phyloP scores from a whole-genome alignment of 2,329 filamentous ascomycete genomes.

The Xylaria sp. region DNA sequence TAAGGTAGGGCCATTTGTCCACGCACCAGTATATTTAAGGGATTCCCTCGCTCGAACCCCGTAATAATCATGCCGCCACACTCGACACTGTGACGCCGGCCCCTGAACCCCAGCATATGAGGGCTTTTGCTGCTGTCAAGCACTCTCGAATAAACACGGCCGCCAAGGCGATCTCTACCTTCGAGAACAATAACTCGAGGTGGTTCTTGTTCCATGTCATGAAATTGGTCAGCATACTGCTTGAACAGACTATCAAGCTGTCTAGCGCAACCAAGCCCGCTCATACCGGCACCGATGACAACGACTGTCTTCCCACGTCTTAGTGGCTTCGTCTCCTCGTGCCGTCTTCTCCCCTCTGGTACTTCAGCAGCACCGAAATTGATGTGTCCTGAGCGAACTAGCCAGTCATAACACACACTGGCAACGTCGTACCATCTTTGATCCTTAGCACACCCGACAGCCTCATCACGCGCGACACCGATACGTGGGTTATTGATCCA shows the following conservation, averaged over 20 bases:
- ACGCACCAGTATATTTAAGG: constrained; percentile 88
- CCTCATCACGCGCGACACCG: constrained; percentile 83
- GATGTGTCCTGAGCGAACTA: constrained; percentile 90
- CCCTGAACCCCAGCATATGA: constrained; percentile 64
- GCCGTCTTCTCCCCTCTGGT: constrained; percentile 58
- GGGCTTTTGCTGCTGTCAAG: constrained; percentile 68
- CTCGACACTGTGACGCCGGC: constrained; percentile 81
- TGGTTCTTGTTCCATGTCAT: constrained; percentile 71
- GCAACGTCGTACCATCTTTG: constrained; percentile 89
- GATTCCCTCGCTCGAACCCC: constrained; percentile 95
- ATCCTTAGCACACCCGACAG: constrained; percentile 89
- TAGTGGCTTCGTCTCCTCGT: constrained; percentile 56
- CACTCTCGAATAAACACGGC: constrained; percentile 87
- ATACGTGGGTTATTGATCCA: constrained; percentile 90
- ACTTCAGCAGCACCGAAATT: constrained; percentile 93
- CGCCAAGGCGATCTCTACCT: constrained; percentile 86
- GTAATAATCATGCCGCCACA: constrained; percentile 99
- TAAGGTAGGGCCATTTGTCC: constrained; percentile 90
- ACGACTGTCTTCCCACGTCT: constrained; percentile 77
- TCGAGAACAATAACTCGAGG: constrained; percentile 86
- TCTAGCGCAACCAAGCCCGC: constrained; percentile 89
- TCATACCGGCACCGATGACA: constrained; percentile 93
- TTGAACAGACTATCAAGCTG: constrained; percentile 88
- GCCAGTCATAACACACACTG: constrained; percentile 90
- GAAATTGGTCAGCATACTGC: constrained; percentile 78